Percentiles rank a stretch among this genome's conserved stretches.
Conservation (phyloP, 331 rosid genomes). For the Quercus lobata region DNA sequence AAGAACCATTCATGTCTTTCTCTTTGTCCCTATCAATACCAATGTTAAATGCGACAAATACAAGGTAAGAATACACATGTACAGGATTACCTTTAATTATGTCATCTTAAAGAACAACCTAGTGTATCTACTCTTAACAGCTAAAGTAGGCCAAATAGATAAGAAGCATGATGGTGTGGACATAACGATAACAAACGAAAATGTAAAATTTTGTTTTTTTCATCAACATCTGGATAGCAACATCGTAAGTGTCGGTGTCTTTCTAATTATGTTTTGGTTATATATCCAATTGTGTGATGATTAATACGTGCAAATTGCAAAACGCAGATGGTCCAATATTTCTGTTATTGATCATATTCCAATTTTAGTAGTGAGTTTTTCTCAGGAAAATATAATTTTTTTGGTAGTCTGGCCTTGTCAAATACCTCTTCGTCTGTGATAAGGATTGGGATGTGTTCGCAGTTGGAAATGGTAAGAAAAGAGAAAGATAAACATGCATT, state of each 20-base stretch:
- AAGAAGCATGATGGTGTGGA: conserved; percentile 9
- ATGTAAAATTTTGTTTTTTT: conserved; percentile 1
- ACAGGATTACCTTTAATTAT: conserved; percentile 13
- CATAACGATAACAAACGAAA: conserved; percentile 6
- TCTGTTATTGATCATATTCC: not conserved
- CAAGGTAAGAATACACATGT: not conserved
- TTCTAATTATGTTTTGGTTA: not conserved
- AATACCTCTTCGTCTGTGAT: no score
- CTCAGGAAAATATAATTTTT: no score
- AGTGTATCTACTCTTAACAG: conserved; percentile 4
- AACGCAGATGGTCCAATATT: not conserved
- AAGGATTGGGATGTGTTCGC: no score
- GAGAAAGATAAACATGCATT: no score
- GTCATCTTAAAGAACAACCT: conserved; percentile 13
- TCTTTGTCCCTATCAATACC: conserved; percentile 12
- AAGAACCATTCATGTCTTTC: no score
- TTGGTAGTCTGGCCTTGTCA: no score
- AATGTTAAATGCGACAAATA: conserved; percentile 3
- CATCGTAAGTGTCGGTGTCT: conserved; percentile 30
- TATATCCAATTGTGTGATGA: not conserved
- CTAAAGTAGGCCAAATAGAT: conserved; percentile 19
- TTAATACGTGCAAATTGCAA: not conserved
- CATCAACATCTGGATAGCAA: conserved; percentile 12
- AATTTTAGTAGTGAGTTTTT: no score
- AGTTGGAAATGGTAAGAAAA: no score